phyloP scores from a whole-genome alignment of 257 asterid species.

The Nicotiana tomentosiformis region DNA sequence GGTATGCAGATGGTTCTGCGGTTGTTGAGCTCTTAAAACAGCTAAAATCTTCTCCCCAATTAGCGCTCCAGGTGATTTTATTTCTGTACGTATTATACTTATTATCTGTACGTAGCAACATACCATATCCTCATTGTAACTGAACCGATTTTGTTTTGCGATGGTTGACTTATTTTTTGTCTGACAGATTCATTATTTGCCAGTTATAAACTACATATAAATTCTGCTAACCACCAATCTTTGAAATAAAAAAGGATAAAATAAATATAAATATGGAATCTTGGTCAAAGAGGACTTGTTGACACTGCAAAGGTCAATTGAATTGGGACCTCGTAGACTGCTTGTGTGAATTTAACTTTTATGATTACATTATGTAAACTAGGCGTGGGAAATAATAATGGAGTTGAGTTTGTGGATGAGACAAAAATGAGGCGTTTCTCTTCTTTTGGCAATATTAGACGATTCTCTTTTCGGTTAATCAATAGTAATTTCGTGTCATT shows the following conservation, averaged over 20 bases:
- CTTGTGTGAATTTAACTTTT: not conserved
- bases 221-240: not conserved
- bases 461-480: not conserved
- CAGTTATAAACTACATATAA: not conserved
- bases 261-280: not conserved
- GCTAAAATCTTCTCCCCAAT: constrained; percentile 31
- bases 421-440: not conserved
- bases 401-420: not conserved
- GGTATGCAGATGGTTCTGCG: constrained; percentile 50
- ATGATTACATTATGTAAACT: not conserved
- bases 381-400: not conserved
- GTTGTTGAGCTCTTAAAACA: constrained; percentile 49
- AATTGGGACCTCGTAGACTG: not conserved
- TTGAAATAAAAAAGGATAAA: not conserved
- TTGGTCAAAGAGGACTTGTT: not conserved
- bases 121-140: not conserved
- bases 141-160: not conserved
- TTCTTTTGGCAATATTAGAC: not conserved
- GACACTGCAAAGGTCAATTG: not conserved
- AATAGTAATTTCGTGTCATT: not conserved
- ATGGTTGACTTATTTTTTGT: not conserved
- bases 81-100: not conserved
- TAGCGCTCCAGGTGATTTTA: constrained; percentile 57
- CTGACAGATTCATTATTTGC: not conserved
- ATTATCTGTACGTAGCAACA: not conserved